These are phyloP conservation scores for Ophiosphaerella korrae DNA, from an alignment of 2,329 filamentous ascomycete genomes.

Conservation along the genomic window DNA sequence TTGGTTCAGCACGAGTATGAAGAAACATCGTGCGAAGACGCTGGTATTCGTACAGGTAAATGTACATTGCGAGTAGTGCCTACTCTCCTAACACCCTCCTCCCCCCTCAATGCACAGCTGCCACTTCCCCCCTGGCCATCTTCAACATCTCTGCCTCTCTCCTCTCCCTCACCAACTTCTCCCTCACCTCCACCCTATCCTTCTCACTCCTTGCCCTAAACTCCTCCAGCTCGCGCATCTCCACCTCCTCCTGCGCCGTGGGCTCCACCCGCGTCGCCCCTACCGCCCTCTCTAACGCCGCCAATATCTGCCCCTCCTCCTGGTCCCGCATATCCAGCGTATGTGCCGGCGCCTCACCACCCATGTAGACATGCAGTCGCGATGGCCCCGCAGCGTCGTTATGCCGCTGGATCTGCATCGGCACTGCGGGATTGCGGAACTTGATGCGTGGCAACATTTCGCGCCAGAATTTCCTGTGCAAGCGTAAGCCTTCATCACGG, in stretches of 20 bases:
- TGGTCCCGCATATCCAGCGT: slow-evolving; percentile 65
- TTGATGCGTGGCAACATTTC: slow-evolving; percentile 83
- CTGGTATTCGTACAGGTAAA: no score
- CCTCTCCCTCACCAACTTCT: slow-evolving; percentile 62
- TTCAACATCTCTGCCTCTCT: slow-evolving; percentile 65
- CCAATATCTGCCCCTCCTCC: slow-evolving; percentile 66
- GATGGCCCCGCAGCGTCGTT: slow-evolving; percentile 47
- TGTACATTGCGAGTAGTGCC: no score
- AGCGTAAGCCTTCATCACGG: background rate
- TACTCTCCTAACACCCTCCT: background rate
- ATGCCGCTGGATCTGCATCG: slow-evolving; percentile 80
- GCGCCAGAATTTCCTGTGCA: slow-evolving; percentile 78
- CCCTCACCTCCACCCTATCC: slow-evolving; percentile 61
- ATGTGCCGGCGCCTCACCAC: slow-evolving; percentile 46
- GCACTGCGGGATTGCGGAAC: slow-evolving; percentile 86
- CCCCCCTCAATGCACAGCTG: slow-evolving; percentile 2
- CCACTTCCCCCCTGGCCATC: slow-evolving; percentile 54
- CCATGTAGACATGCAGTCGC: slow-evolving; percentile 39
- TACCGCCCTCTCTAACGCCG: slow-evolving; percentile 66
- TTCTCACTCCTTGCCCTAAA: slow-evolving; percentile 56
- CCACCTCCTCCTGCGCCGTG: slow-evolving; percentile 63
- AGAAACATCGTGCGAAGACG: no score
- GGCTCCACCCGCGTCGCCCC: slow-evolving; percentile 63
- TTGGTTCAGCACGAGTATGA: no score
- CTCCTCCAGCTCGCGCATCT: slow-evolving; percentile 64